phyloP scores from a whole-genome alignment of 768 basidiomycete genomes.

The Tubosaeta brunneosetosa region DNA sequence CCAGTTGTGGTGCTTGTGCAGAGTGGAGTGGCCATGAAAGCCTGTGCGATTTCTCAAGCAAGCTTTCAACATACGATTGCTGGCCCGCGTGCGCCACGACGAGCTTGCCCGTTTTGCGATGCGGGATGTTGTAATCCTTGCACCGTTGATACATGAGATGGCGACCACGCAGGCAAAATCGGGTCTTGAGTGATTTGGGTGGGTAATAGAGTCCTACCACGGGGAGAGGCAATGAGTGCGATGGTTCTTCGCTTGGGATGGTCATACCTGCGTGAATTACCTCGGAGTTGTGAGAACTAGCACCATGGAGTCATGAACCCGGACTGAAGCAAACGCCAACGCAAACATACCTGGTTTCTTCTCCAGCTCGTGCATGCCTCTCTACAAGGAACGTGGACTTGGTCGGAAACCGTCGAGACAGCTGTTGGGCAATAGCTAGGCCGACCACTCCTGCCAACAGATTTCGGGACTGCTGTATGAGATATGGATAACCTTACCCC shows the following conservation, averaged over 20 bases:
- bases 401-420: constrained; percentile 57
- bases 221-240: not conserved
- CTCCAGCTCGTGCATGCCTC: constrained; percentile 65
- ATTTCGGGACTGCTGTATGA: not conserved
- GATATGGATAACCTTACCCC: constrained; percentile 43
- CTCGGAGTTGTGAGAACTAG: constrained; percentile 88
- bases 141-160: constrained; percentile 80
- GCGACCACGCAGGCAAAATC: constrained; percentile 81
- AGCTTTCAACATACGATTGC: constrained; percentile 59
- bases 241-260: too few relatives aligned
- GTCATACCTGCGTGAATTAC: constrained; percentile 82
- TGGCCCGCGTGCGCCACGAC: constrained; percentile 76
- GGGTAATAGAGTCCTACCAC: constrained; percentile 79
- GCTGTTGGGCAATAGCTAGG: constrained; percentile 74
- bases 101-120: constrained; percentile 80
- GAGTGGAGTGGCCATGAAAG: constrained; percentile 50
- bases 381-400: constrained; percentile 82
- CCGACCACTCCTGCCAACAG: constrained; percentile 67
- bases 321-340: not conserved
- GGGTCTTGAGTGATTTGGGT: constrained; percentile 75
- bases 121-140: constrained; percentile 53
- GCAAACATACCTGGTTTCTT: constrained; percentile 71
- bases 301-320: not conserved
- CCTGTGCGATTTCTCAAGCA: constrained; percentile 57
- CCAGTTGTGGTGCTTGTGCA: constrained; percentile 10